Percentiles rank a stretch among this genome's conserved stretches.
These are phyloP conservation scores for Tuctoria greenei DNA, from an alignment of 176 grass and related monocot species.

Conservation along the genomic window DNA sequence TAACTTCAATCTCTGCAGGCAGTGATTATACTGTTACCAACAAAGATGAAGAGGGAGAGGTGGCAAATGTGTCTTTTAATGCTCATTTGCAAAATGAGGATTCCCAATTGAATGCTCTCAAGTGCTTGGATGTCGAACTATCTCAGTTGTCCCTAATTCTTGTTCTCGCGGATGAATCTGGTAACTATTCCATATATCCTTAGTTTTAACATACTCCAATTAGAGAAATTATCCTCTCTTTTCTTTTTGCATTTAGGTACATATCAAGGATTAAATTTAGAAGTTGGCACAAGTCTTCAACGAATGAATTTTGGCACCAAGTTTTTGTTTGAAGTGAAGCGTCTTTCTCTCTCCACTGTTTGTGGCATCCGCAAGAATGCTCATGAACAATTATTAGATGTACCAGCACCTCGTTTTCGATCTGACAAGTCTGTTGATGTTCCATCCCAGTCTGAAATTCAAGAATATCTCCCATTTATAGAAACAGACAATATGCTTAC, in stretches of 20 bases:
- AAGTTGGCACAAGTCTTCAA: constrained; percentile 52
- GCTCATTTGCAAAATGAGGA: constrained; percentile 44
- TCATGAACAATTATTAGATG: constrained; percentile 40
- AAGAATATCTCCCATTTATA: constrained; percentile 50
- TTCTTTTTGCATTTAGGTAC: constrained; percentile 41
- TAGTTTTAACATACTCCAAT: constrained; percentile 21
- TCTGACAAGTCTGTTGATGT: constrained; percentile 51
- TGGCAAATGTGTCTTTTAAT: constrained; percentile 31
- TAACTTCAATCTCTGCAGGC: constrained; percentile 31
- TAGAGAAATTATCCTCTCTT: not conserved
- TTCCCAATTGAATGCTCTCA: constrained; percentile 38
- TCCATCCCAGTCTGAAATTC: constrained; percentile 46
- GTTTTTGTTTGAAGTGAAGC: constrained; percentile 53
- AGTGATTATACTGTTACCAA: constrained; percentile 23
- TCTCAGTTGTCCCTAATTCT: constrained; percentile 64
- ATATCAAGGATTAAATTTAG: constrained; percentile 61
- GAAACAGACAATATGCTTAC: constrained; percentile 23
- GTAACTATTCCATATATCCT: constrained; percentile 46
- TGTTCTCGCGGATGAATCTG: constrained; percentile 47
- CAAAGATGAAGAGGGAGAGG: constrained; percentile 29
- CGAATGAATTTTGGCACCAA: constrained; percentile 50
- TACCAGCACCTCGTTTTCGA: constrained; percentile 61
- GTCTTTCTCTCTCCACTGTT: constrained; percentile 53
- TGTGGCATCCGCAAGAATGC: constrained; percentile 43
- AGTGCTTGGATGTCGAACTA: constrained; percentile 55